Conservation (phyloP, 2,329 filamentous ascomycete genomes). For the Cladosporium sp. region DNA sequence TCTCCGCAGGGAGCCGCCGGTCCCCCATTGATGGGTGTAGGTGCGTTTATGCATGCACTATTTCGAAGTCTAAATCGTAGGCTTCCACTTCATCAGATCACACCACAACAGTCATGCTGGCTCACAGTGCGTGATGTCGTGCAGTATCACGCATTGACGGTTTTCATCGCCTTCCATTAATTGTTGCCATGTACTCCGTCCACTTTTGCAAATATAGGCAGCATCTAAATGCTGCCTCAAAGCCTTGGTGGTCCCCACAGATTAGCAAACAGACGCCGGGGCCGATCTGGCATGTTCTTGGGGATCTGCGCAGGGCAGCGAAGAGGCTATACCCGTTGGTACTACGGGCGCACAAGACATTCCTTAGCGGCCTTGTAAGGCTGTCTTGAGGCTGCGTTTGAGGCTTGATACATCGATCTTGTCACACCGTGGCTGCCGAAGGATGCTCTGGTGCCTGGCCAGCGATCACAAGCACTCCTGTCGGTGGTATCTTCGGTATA, state of each 20-base stretch:
- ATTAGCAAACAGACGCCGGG: background rate
- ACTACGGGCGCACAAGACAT: background rate
- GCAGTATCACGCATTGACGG: background rate
- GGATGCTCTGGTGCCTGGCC: conserved; percentile 6
- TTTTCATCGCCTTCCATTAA: background rate
- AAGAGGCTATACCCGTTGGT: conserved; percentile 13
- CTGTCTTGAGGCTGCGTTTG: conserved; percentile 1
- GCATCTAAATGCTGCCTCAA: background rate
- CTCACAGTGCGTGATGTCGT: background rate
- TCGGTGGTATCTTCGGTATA: background rate
- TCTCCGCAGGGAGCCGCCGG: background rate
- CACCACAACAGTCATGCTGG: background rate
- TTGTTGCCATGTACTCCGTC: background rate
- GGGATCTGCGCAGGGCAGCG: conserved; percentile 11
- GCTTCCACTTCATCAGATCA: background rate
- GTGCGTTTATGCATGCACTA: background rate
- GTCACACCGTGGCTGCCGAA: background rate
- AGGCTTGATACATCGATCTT: conserved; percentile 7
- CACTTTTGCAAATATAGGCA: background rate
- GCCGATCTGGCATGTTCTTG: background rate
- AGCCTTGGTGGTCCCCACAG: background rate
- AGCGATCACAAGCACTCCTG: background rate
- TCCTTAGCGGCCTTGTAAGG: background rate
- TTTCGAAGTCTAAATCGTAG: background rate
- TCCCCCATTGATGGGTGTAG: background rate